Evolutionary conservation across 2,329 filamentous ascomycete species (phyloP).

Genomic region (Monosporascus ibericus): DNA sequence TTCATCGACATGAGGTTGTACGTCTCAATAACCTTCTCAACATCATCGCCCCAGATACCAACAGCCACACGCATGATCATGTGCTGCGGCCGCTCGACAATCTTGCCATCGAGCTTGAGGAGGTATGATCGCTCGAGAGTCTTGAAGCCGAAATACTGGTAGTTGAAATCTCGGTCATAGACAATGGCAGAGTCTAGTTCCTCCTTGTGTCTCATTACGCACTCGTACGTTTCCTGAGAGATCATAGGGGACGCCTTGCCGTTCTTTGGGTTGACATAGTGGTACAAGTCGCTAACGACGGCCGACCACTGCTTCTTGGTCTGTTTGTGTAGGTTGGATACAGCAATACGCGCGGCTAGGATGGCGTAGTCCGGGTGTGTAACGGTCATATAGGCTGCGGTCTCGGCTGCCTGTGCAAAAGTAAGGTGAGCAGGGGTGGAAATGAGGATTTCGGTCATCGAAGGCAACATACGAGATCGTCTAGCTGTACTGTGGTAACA

Average conservation of each 20-base stretch:
- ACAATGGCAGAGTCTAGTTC: slow-evolving; percentile 98
- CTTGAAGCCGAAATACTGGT: slow-evolving; percentile 99
- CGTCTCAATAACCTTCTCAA: slow-evolving; percentile 92
- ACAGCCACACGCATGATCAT: slow-evolving; percentile 99
- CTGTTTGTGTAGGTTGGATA: slow-evolving; percentile 99
- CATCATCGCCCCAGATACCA: slow-evolving; percentile 90
- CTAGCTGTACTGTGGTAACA: slow-evolving; percentile 91
- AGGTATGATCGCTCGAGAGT: slow-evolving; percentile 97
- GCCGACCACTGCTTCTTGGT: slow-evolving; percentile 99
- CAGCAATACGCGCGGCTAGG: slow-evolving; percentile 94
- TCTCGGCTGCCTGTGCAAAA: slow-evolving; percentile 77
- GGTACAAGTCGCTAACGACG: slow-evolving; percentile 86
- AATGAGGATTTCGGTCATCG: slow-evolving; percentile 1
- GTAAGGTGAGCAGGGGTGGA: slow-evolving; percentile 10
- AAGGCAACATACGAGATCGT: slow-evolving; percentile 73
- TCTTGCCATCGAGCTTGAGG: slow-evolving; percentile 89
- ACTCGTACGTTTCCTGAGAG: slow-evolving; percentile 81
- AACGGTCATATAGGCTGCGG: slow-evolving; percentile 98
- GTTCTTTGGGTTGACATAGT: slow-evolving; percentile 96
- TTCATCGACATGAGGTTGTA: slow-evolving; percentile 99
- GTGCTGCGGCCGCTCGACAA: slow-evolving; percentile 95
- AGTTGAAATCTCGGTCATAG: slow-evolving; percentile 99
- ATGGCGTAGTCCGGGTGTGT: slow-evolving; percentile 99
- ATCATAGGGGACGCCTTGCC: slow-evolving; percentile 85
- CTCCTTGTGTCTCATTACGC: slow-evolving; percentile 90